A percentile compares a stretch with the other conserved stretches of the same genome.
Evolutionary conservation across 2,329 filamentous ascomycete species (phyloP).

Genomic region (Diaporthe capsici): DNA sequence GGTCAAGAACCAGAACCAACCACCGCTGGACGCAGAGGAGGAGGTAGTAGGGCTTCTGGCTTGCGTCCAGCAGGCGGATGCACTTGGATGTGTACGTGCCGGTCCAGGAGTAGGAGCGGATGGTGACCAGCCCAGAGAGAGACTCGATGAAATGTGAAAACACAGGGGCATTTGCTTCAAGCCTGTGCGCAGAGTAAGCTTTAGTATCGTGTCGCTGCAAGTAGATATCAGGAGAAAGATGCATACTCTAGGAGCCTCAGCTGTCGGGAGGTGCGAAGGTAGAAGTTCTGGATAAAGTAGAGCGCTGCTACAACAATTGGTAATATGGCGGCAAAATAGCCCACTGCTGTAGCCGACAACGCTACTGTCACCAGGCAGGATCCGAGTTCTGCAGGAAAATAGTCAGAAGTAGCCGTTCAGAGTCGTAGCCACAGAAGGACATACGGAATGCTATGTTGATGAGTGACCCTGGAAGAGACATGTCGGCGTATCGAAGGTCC

Average conservation of each 20-base stretch:
- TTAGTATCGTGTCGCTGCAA: too few species aligned
- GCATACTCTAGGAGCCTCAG: constrained; percentile 68
- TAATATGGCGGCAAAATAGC: constrained; percentile 54
- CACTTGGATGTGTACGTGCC: constrained; percentile 55
- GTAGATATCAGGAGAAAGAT: constrained; percentile 60
- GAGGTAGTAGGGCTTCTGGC: constrained; percentile 66
- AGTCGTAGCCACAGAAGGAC: background rate
- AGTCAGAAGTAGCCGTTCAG: constrained; percentile 13
- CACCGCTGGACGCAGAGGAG: constrained; percentile 66
- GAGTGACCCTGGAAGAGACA: constrained; percentile 27
- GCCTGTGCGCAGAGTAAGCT: constrained; percentile 42
- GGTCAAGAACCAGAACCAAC: constrained; percentile 63
- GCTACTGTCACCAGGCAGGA: constrained; percentile 26
- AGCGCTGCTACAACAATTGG: constrained; percentile 60
- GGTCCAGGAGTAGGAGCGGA: constrained; percentile 66
- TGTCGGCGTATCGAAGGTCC: constrained; percentile 32
- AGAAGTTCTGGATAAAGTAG: constrained; percentile 66
- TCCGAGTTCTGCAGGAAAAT: background rate
- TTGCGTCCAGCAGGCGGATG: constrained; percentile 58
- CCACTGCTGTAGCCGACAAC: constrained; percentile 1
- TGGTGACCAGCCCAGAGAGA: constrained; percentile 61
- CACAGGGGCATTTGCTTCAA: constrained; percentile 29
- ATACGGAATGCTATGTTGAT: constrained; percentile 29
- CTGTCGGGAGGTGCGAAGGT: constrained; percentile 70
- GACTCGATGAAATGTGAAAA: constrained; percentile 55